phyloP scores from a whole-genome alignment of 2,329 filamentous ascomycete species.

The Microsporum ferrugineum region DNA sequence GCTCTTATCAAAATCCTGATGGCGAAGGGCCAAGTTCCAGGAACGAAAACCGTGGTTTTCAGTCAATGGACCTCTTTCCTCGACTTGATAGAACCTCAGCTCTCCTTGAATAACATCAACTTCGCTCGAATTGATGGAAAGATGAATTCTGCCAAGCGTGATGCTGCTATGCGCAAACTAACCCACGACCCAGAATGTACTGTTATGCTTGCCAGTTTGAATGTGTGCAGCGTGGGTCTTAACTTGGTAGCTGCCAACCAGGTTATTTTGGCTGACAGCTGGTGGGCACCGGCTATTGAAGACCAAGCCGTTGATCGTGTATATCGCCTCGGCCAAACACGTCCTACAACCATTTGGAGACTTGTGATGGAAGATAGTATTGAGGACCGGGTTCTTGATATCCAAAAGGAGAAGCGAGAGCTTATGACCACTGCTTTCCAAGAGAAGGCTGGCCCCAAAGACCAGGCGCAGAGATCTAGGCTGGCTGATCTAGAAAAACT shows the following conservation, averaged over 20 bases:
- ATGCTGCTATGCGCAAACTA: constrained; percentile 56
- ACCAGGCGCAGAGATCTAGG: constrained; percentile 43
- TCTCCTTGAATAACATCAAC: constrained; percentile 48
- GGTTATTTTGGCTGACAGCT: constrained; percentile 70
- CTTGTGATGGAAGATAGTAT: constrained; percentile 70
- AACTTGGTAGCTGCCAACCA: constrained; percentile 80
- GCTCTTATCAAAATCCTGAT: constrained; percentile 63
- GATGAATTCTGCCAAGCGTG: constrained; percentile 61
- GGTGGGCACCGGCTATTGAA: constrained; percentile 90
- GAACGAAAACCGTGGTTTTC: constrained; percentile 71
- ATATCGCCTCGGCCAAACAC: constrained; percentile 71
- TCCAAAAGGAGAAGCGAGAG: constrained; percentile 68
- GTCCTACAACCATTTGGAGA: constrained; percentile 66
- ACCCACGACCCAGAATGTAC: constrained; percentile 56
- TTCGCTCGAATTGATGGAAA: constrained; percentile 69
- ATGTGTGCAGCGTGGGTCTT: constrained; percentile 72
- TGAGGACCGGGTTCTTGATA: constrained; percentile 66
- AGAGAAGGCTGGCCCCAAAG: constrained; percentile 49
- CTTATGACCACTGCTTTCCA: constrained; percentile 69
- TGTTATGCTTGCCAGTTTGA: constrained; percentile 69
- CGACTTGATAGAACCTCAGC: constrained; percentile 60
- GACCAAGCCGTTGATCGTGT: constrained; percentile 85
- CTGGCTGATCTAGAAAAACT: constrained; percentile 39
- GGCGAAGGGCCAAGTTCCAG: constrained; percentile 52
- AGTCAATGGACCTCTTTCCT: constrained; percentile 71